A percentile compares a stretch with the other conserved stretches of the same genome.
Evolutionary conservation across 202 grass and related monocot species (phyloP).

Genomic region (Panicum hallii): DNA sequence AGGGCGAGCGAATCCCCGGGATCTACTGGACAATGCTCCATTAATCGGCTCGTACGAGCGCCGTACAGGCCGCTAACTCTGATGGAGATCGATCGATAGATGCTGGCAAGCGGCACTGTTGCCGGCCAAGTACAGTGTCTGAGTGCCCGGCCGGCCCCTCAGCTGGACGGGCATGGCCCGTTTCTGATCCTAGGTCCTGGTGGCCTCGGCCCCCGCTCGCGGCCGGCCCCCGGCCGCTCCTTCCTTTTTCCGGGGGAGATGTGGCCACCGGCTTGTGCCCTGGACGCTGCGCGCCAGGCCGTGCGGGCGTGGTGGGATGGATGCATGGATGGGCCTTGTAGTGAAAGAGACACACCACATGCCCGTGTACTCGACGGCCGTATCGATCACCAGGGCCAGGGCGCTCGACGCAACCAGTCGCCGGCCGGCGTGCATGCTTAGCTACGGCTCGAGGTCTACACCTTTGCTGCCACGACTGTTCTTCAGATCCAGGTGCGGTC

Average conservation of each 20-base stretch:
- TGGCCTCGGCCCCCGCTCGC: not conserved
- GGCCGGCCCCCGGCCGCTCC: not conserved
- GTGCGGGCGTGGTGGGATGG: not conserved
- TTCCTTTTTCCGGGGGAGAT: not conserved
- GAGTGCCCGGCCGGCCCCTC: not conserved
- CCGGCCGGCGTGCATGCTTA: not conserved
- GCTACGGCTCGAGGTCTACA: not conserved
- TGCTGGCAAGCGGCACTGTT: not conserved
- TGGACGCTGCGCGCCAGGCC: constrained; percentile 4
- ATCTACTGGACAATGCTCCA: not conserved
- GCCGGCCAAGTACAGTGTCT: not conserved
- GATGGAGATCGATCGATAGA: not conserved
- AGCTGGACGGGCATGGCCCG: not conserved
- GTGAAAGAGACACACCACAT: not conserved
- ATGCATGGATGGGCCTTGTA: not conserved
- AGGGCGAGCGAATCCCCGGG: not conserved
- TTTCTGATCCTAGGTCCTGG: not conserved
- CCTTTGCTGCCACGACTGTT: not conserved
- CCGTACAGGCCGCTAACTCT: not conserved
- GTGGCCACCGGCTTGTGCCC: not conserved
- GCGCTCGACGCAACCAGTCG: not conserved
- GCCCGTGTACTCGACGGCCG: not conserved
- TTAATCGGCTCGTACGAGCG: not conserved
- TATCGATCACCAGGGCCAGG: not conserved
- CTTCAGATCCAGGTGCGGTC: not conserved